These are phyloP conservation scores for Fragosphaeria purpurea DNA, from an alignment of 2,329 filamentous ascomycete genomes.

Conservation along the genomic window DNA sequence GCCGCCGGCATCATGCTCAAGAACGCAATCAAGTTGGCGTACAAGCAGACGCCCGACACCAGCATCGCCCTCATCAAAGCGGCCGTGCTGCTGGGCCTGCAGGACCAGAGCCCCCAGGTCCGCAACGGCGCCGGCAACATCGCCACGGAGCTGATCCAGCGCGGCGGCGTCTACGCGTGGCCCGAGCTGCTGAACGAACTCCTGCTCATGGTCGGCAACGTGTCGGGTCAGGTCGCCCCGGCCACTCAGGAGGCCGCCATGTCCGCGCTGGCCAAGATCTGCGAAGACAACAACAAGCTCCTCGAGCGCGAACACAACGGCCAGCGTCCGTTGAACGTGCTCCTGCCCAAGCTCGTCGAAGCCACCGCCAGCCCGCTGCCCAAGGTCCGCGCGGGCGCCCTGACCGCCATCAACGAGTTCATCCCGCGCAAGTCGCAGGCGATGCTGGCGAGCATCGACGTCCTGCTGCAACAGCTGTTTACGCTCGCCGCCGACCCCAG, in stretches of 20 bases:
- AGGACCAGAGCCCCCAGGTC: slow-evolving; percentile 73
- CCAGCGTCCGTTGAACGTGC: slow-evolving; percentile 74
- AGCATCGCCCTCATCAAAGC: slow-evolving; percentile 72
- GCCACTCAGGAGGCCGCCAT: slow-evolving; percentile 87
- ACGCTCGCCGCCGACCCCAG: slow-evolving; percentile 65
- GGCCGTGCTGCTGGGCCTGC: slow-evolving; percentile 66
- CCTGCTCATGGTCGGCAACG: slow-evolving; percentile 65
- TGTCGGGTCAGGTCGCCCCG: slow-evolving; percentile 53
- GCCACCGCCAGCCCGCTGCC: slow-evolving; percentile 68
- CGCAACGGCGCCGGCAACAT: slow-evolving; percentile 86
- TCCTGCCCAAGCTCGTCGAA: slow-evolving; percentile 83
- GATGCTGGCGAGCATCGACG: slow-evolving; percentile 69
- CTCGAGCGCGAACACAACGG: slow-evolving; percentile 82
- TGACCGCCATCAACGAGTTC: slow-evolving; percentile 86
- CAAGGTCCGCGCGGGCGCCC: slow-evolving; percentile 68
- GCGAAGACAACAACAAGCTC: slow-evolving; percentile 85
- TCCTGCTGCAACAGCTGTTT: slow-evolving; percentile 75
- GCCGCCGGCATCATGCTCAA: slow-evolving; percentile 92
- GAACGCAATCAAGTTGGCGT: slow-evolving; percentile 73
- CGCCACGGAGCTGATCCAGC: slow-evolving; percentile 80
- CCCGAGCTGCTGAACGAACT: slow-evolving; percentile 81
- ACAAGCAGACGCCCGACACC: slow-evolving; percentile 62
- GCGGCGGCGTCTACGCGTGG: slow-evolving; percentile 82
- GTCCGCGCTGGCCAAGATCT: slow-evolving; percentile 87
- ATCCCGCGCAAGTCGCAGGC: slow-evolving; percentile 75